A percentile compares a stretch with the other conserved stretches of the same genome.
Evolutionary conservation across 1,284 basidiomycete species (phyloP).

Genomic region (Rhodotorula sp.): DNA sequence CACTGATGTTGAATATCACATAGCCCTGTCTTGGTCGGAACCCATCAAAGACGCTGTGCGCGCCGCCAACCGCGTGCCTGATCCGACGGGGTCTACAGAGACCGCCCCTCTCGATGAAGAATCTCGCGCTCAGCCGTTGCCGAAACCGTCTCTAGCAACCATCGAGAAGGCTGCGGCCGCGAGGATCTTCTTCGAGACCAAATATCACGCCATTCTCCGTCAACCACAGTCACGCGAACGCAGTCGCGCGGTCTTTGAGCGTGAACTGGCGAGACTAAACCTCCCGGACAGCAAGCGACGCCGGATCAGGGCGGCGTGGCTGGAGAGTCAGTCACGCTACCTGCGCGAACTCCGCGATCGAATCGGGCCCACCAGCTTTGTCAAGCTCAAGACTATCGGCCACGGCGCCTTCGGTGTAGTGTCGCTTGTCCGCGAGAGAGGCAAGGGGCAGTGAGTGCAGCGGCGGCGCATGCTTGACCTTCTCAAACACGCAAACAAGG

Average conservation of each 20-base stretch:
- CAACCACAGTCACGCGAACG: slow-evolving; percentile 71
- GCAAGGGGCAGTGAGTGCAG: slow-evolving; percentile 60
- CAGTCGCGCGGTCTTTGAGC: slow-evolving; percentile 77
- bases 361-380: slow-evolving; percentile 80
- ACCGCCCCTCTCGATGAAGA: slow-evolving; percentile 31
- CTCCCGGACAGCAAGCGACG: slow-evolving; percentile 69
- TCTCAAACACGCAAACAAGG: neutral
- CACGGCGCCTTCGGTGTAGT: slow-evolving; percentile 98
- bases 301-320: slow-evolving; percentile 70
- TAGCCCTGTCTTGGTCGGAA: slow-evolving; percentile 84
- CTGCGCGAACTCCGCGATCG: slow-evolving; percentile 76
- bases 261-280: slow-evolving; percentile 72
- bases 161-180: slow-evolving; percentile 89
- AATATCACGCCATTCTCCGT: slow-evolving; percentile 81
- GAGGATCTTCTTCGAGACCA: slow-evolving; percentile 93
- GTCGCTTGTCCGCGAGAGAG: slow-evolving; percentile 78
- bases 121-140: neutral
- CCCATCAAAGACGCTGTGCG: slow-evolving; percentile 83
- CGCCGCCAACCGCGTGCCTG: slow-evolving; percentile 59
- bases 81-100: slow-evolving; percentile 46
- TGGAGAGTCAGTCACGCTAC: slow-evolving; percentile 82
- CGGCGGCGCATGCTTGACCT: neutral
- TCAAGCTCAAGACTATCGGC: slow-evolving; percentile 89
- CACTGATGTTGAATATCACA: slow-evolving; percentile 11
- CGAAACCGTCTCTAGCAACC: slow-evolving; percentile 74